Evolutionary conservation across 805 yeast species (phyloP).

Genomic region (Scheffersomyces ergatensis): DNA sequence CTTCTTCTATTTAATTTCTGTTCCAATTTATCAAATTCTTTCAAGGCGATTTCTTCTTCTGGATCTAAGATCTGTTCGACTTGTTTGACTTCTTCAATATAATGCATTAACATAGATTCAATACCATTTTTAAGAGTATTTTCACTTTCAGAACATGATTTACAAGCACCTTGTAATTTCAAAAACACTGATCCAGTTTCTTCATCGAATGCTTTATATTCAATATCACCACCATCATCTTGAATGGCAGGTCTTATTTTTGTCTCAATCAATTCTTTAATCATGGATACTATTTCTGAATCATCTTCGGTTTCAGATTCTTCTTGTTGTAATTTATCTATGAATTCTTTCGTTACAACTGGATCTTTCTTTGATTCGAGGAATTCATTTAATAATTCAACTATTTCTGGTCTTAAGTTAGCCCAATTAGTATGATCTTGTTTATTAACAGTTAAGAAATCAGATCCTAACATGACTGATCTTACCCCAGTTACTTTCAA

Average conservation of each 20-base stretch:
- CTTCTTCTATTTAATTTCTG: conserved; percentile 28
- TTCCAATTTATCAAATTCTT: conserved; percentile 85
- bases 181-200: conserved; percentile 85
- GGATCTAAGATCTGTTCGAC: conserved; percentile 84
- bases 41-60: conserved; percentile 71
- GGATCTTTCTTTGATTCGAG: conserved; percentile 38
- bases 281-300: conserved; percentile 77
- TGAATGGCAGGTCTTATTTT: conserved; percentile 96
- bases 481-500: conserved; percentile 64
- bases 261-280: conserved; percentile 88
- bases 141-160: conserved; percentile 86
- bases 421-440: conserved; percentile 63
- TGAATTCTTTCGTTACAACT: conserved; percentile 37
- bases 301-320: conserved; percentile 56
- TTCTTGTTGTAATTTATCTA: conserved; percentile 39
- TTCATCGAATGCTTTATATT: conserved; percentile 80
- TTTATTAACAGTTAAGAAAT: conserved; percentile 71
- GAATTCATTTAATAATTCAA: conserved; percentile 57
- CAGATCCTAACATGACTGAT: conserved; percentile 70
- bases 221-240: conserved; percentile 98
- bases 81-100: conserved; percentile 89
- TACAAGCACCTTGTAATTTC: conserved; percentile 93
- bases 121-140: conserved; percentile 94
- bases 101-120: conserved; percentile 95
- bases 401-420: conserved; percentile 51